Evolutionary conservation across 805 yeast species (phyloP).

Genomic region (Pichia sporocuriosa): DNA sequence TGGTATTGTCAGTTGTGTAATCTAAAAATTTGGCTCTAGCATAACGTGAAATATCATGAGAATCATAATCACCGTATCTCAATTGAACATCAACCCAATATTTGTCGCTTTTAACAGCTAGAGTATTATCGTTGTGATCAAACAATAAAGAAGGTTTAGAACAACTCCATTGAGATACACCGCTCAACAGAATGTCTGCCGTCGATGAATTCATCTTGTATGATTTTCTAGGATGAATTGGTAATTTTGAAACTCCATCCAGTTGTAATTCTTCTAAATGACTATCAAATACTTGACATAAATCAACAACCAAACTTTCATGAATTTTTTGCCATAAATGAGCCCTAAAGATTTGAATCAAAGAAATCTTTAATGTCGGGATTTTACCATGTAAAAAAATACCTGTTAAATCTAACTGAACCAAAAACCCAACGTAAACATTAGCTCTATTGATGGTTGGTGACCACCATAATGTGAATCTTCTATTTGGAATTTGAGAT

Average conservation of each 20-base stretch:
- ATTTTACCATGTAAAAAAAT: conserved; percentile 96
- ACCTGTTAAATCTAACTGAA: conserved; percentile 93
- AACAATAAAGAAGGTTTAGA: conserved; percentile 73
- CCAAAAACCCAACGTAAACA: conserved; percentile 95
- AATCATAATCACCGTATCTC: conserved; percentile 94
- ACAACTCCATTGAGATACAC: conserved; percentile 77
- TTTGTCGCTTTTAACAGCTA: conserved; percentile 53
- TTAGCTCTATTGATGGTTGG: conserved; percentile 98
- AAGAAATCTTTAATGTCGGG: conserved; percentile 91
- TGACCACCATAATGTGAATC: conserved; percentile 99
- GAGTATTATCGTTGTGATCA: conserved; percentile 60
- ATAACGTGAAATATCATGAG: conserved; percentile 92
- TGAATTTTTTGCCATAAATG: conserved; percentile 99
- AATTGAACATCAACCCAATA: conserved; percentile 95
- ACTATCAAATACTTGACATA: conserved; percentile 86
- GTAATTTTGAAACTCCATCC: conserved; percentile 80
- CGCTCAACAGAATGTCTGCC: conserved; percentile 78
- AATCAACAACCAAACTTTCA: conserved; percentile 87
- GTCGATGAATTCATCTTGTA: conserved; percentile 95
- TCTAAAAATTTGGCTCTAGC: conserved; percentile 90
- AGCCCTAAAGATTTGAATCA: conserved; percentile 94
- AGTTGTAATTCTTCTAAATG: conserved; percentile 79
- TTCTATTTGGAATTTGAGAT: conserved; percentile 94
- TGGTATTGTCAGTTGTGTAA: conserved; percentile 80
- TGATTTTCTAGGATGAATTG: conserved; percentile 95